Conservation (phyloP, 164 flowering plant species). For the Vitis labrusca region DNA sequence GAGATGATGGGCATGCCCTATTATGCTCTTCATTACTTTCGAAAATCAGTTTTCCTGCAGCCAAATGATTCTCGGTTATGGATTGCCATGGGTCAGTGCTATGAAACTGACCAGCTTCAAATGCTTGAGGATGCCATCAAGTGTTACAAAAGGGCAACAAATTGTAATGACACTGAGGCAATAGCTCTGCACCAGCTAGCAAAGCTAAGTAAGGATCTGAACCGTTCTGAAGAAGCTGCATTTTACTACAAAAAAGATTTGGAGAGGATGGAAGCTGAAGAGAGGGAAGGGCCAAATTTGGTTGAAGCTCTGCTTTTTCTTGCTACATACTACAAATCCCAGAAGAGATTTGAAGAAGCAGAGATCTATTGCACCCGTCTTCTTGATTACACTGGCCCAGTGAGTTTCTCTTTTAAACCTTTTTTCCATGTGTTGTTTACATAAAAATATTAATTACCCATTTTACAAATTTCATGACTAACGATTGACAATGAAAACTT, state of each 20-base stretch:
- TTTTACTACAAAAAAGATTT: conserved; percentile 86
- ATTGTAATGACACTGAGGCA: conserved; percentile 86
- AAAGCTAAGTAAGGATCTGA: conserved; percentile 75
- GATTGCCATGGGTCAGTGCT: conserved; percentile 99
- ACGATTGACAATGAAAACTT: neutral
- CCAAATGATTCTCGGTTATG: conserved; percentile 89
- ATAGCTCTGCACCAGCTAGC: conserved; percentile 88
- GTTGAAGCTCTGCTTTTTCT: conserved; percentile 85
- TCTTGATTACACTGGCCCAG: conserved; percentile 89
- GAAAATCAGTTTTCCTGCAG: conserved; percentile 82
- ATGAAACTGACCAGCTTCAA: conserved; percentile 80
- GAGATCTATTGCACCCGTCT: conserved; percentile 89
- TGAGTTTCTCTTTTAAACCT: conserved; percentile 39
- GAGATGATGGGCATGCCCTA: conserved; percentile 97
- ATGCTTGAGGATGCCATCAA: conserved; percentile 96
- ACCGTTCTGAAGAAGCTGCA: conserved; percentile 83
- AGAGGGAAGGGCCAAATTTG: conserved; percentile 89
- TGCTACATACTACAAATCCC: conserved; percentile 61
- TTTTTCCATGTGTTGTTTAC: neutral
- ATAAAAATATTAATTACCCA: neutral
- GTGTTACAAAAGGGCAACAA: conserved; percentile 82
- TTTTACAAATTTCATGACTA: neutral
- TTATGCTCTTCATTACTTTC: conserved; percentile 88
- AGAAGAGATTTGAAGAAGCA: conserved; percentile 78
- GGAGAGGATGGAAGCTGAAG: conserved; percentile 95